These are phyloP conservation scores for Penicillium sp. DNA, from an alignment of 2,329 filamentous ascomycete genomes.

Conservation along the genomic window DNA sequence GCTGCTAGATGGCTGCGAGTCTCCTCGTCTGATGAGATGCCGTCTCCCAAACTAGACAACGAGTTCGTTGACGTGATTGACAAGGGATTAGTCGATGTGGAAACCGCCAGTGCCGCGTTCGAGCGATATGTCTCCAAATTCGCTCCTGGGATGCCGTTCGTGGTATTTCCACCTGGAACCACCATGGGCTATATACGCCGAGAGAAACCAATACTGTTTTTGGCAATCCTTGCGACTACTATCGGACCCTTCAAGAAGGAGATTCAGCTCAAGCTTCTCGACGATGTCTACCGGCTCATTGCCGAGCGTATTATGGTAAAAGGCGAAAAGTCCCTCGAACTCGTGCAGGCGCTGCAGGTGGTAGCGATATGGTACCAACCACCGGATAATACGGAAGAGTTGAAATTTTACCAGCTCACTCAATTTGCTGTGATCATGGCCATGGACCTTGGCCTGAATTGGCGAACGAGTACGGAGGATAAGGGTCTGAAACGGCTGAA, in stretches of 20 bases:
- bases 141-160: constrained; percentile 51
- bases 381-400: constrained; percentile 74
- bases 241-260: constrained; percentile 49
- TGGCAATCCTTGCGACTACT: constrained; percentile 52
- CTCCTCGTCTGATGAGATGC: constrained; percentile 13
- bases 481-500: constrained; percentile 31
- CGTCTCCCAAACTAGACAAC: constrained; percentile 14
- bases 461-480: constrained; percentile 39
- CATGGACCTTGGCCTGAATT: constrained; percentile 73
- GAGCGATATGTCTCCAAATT: constrained; percentile 51
- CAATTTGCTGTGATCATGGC: constrained; percentile 77
- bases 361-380: constrained; percentile 80
- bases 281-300: constrained; percentile 65
- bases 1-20: constrained; percentile 19
- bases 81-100: constrained; percentile 46
- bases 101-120: constrained; percentile 52
- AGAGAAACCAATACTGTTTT: constrained; percentile 55
- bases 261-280: constrained; percentile 57
- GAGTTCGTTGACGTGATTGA: constrained; percentile 45
- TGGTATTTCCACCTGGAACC: constrained; percentile 51
- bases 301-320: constrained; percentile 68
- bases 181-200: constrained; percentile 51
- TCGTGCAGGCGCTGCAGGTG: constrained; percentile 72
- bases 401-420: constrained; percentile 84
- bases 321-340: constrained; percentile 74